phyloP scores from a whole-genome alignment of 352 stramenopile species.

The Phytophthora europaea region DNA sequence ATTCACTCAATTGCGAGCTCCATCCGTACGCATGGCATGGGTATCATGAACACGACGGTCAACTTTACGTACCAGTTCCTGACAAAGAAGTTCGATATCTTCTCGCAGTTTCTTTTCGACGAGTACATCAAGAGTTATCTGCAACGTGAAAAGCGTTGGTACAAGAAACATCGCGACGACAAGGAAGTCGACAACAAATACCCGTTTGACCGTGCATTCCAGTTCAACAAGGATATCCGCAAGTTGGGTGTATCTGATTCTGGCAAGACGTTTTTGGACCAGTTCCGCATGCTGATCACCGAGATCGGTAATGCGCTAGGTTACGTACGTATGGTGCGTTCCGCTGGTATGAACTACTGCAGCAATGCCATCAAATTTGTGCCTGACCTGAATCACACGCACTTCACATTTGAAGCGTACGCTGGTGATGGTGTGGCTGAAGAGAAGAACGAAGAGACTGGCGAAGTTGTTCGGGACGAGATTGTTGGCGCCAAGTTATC shows the following conservation, averaged over 20 bases:
- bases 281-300: conserved; percentile 93
- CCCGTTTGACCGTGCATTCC: conserved; percentile 91
- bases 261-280: conserved; percentile 91
- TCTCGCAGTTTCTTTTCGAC: conserved; percentile 94
- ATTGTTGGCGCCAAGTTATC: conserved; percentile 77
- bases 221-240: conserved; percentile 94
- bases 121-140: conserved; percentile 96
- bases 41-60: conserved; percentile 96
- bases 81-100: conserved; percentile 92
- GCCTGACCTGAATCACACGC: conserved; percentile 89
- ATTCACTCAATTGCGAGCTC: conserved; percentile 93
- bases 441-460: conserved; percentile 70
- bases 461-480: conserved; percentile 50
- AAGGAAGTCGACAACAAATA: conserved; percentile 94
- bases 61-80: conserved; percentile 97
- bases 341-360: conserved; percentile 93
- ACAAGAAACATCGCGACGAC: conserved; percentile 92
- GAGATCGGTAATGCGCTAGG: conserved; percentile 95
- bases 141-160: conserved; percentile 94
- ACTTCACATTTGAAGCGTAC: conserved; percentile 86
- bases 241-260: conserved; percentile 89
- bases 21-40: conserved; percentile 96
- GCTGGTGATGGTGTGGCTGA: conserved; percentile 68
- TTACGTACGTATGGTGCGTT: conserved; percentile 95
- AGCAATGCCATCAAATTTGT: conserved; percentile 95